phyloP scores from a whole-genome alignment of 768 basidiomycete species.

The Auricularia auricula-judae region DNA sequence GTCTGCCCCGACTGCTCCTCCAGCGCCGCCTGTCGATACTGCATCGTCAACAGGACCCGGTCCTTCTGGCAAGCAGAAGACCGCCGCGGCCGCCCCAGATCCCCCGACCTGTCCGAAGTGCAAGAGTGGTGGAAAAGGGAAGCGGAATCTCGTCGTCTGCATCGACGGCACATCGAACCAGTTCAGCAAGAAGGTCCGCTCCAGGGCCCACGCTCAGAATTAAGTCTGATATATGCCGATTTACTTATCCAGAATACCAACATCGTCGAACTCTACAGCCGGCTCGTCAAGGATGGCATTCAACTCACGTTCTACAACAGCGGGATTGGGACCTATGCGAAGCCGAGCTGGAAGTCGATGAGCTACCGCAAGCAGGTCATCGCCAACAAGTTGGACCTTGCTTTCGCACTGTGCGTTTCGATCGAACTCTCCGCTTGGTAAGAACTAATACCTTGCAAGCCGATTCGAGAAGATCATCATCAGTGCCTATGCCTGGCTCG shows the following conservation, averaged over 20 bases:
- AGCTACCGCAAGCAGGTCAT: slow-evolving; percentile 14
- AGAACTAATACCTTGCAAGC: slow-evolving; percentile 12
- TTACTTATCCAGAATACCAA: slow-evolving; percentile 26
- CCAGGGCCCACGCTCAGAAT: no score
- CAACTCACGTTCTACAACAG: slow-evolving; percentile 33
- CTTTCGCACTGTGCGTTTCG: slow-evolving; percentile 25
- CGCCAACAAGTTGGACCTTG: slow-evolving; percentile 21
- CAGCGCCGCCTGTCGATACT: no score
- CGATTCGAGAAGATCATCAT: slow-evolving; percentile 25
- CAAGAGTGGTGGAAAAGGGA: no score
- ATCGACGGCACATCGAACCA: background rate
- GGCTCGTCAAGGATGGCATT: slow-evolving; percentile 18
- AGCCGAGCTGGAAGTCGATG: slow-evolving; percentile 11
- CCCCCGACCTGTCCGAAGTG: no score
- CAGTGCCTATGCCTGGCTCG: slow-evolving; percentile 30
- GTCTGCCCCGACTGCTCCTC: no score
- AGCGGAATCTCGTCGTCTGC: background rate
- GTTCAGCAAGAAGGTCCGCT: background rate
- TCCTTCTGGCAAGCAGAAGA: no score
- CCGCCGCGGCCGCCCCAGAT: no score
- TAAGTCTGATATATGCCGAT: background rate
- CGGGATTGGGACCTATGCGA: slow-evolving; percentile 28
- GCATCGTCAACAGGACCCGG: no score
- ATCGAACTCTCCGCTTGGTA: background rate
- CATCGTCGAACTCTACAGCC: slow-evolving; percentile 28